A percentile compares a stretch with the other conserved stretches of the same genome.
Conservation (phyloP, 2,329 filamentous ascomycete species). For the Helminthosporium solani region DNA sequence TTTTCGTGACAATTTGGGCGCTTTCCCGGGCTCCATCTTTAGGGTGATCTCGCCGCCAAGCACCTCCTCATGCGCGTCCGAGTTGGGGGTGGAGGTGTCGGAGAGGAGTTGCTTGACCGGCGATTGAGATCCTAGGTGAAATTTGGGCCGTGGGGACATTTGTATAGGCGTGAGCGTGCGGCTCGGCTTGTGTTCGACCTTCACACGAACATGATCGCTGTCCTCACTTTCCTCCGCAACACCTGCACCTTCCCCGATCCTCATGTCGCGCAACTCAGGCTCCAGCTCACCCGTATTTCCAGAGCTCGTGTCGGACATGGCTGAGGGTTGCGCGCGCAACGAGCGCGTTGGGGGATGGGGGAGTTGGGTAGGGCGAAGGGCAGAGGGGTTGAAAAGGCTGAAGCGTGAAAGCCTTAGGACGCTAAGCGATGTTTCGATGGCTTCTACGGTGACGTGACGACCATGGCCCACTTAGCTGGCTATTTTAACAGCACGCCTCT, state of each 20-base stretch:
- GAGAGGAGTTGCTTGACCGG: conserved; percentile 34
- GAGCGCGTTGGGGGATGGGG: conserved; percentile 16
- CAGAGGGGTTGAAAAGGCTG: conserved; percentile 8
- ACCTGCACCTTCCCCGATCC: conserved; percentile 45
- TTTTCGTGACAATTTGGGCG: conserved; percentile 72
- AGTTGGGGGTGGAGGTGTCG: conserved; percentile 40
- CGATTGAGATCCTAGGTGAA: conserved; percentile 35
- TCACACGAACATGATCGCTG: conserved; percentile 21
- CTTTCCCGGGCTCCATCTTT: conserved; percentile 65
- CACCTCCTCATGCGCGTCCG: conserved; percentile 52
- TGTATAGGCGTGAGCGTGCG: conserved; percentile 30
- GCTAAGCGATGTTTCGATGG: conserved; percentile 34
- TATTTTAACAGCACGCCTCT: conserved; percentile 15
- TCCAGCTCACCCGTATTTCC: conserved; percentile 41
- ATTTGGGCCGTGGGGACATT: conserved; percentile 29
- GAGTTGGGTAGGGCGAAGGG: conserved; percentile 21
- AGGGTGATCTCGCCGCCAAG: conserved; percentile 62
- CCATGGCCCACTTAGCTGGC: conserved; percentile 27
- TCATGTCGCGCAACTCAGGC: conserved; percentile 49
- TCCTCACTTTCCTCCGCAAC: conserved; percentile 16
- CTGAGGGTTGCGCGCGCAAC: conserved; percentile 14
- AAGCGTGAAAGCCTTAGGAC: conserved; percentile 25
- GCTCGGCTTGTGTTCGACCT: conserved; percentile 25
- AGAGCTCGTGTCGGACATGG: conserved; percentile 43
- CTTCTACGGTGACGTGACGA: conserved; percentile 20